phyloP scores from a whole-genome alignment of 2,329 filamentous ascomycete species.

The Westerdykella sp. region DNA sequence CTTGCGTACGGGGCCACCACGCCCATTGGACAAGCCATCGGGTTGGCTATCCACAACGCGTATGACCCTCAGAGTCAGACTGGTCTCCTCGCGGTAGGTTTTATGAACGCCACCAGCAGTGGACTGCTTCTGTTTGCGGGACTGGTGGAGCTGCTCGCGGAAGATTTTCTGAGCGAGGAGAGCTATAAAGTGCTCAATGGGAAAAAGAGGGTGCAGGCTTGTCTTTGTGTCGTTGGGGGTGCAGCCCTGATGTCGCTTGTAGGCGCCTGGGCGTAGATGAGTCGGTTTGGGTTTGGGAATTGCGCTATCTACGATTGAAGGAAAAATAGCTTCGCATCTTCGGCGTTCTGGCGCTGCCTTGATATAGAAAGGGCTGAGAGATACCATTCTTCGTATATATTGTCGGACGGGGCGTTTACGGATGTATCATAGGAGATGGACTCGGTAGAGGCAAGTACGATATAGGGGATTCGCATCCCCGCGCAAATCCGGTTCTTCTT shows the following conservation, averaged over 20 bases:
- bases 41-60: slow-evolving; percentile 44
- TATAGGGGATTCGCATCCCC: no score
- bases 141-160: slow-evolving; percentile 45
- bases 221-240: slow-evolving; percentile 54
- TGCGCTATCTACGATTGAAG: no score
- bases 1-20: slow-evolving; percentile 57
- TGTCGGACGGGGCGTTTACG: no score
- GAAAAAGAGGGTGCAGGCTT: slow-evolving; percentile 55
- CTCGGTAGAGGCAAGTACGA: no score
- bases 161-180: slow-evolving; percentile 54
- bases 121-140: slow-evolving; percentile 47
- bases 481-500: no score
- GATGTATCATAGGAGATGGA: no score
- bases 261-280: slow-evolving; percentile 54
- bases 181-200: slow-evolving; percentile 57
- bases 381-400: no score
- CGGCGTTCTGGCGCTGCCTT: no score
- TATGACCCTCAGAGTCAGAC: slow-evolving; percentile 46
- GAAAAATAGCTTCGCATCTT: neutral
- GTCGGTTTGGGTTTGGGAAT: no score
- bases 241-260: slow-evolving; percentile 60
- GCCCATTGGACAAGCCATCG: slow-evolving; percentile 47
- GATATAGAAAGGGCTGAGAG: no score
- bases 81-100: slow-evolving; percentile 45
- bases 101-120: slow-evolving; percentile 46